Evolutionary conservation across 208 protist species (phyloP).

Genomic region (Leishmania aethiopica): DNA sequence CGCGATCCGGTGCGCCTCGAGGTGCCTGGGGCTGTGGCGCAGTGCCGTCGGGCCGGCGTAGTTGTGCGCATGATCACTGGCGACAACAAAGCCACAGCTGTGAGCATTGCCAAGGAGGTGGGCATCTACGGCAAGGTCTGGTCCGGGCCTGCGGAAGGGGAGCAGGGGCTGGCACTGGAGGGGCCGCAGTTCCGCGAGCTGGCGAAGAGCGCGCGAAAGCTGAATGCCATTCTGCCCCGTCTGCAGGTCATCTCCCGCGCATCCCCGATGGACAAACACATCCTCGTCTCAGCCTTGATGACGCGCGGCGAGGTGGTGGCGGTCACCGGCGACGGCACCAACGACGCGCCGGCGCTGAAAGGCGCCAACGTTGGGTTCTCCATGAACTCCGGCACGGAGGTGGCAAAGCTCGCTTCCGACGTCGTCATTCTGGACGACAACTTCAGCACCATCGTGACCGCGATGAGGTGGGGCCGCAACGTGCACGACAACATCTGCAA

Average conservation of each 20-base stretch:
- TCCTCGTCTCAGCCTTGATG: slow-evolving; percentile 74
- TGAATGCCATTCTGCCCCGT: slow-evolving; percentile 48
- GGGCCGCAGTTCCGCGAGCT: slow-evolving; percentile 89
- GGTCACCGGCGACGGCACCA: slow-evolving; percentile 94
- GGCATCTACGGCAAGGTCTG: slow-evolving; percentile 35
- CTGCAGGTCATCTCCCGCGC: slow-evolving; percentile 96
- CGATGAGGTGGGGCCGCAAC: slow-evolving; percentile 97
- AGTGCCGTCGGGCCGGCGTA: slow-evolving; percentile 93
- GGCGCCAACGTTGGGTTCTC: slow-evolving; percentile 97
- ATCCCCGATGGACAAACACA: slow-evolving; percentile 94
- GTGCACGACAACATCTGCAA: slow-evolving; percentile 98
- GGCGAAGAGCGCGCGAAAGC: slow-evolving; percentile 56
- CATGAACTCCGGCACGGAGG: slow-evolving; percentile 93
- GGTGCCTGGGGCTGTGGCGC: slow-evolving; percentile 85
- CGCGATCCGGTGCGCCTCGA: slow-evolving; percentile 94
- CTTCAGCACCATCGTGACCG: slow-evolving; percentile 97
- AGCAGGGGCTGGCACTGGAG: slow-evolving; percentile 74
- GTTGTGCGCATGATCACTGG: slow-evolving; percentile 98
- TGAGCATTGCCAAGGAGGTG: slow-evolving; percentile 85
- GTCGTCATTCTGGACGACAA: slow-evolving; percentile 98
- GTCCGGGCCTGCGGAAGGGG: slow-evolving; percentile 16
- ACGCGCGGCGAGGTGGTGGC: slow-evolving; percentile 91
- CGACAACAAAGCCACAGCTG: slow-evolving; percentile 92
- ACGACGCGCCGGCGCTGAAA: slow-evolving; percentile 99
- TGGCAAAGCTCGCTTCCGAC: slow-evolving; percentile 95